These are phyloP conservation scores for Hirschioporus abietinus DNA, from an alignment of 768 basidiomycete genomes.

Conservation along the genomic window DNA sequence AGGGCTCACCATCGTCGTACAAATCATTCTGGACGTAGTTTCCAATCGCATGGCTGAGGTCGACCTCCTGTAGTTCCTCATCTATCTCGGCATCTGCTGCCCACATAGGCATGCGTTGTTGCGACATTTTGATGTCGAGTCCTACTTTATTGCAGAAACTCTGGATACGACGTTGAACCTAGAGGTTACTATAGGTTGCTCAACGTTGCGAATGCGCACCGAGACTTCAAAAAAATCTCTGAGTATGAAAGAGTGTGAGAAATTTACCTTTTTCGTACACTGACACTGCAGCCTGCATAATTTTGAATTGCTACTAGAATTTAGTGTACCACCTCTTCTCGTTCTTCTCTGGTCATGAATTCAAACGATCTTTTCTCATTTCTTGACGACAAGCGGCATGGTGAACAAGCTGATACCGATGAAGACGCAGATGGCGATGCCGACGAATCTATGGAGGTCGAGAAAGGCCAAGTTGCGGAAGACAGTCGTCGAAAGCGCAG, in stretches of 20 bases:
- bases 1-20: conserved; percentile 57
- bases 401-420: conserved; percentile 11
- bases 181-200: background rate
- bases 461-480: conserved; percentile 23
- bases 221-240: background rate
- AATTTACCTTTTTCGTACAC: background rate
- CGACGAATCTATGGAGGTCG: conserved; percentile 27
- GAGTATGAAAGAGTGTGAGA: background rate
- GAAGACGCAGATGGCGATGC: conserved; percentile 28
- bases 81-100: conserved; percentile 77
- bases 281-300: no score
- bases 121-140: conserved; percentile 35
- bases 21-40: conserved; percentile 63
- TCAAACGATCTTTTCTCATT: conserved; percentile 61
- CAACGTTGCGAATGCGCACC: background rate
- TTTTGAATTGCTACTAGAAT: no score
- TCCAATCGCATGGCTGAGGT: conserved; percentile 62
- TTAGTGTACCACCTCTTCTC: background rate
- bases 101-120: conserved; percentile 70
- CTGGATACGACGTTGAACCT: background rate
- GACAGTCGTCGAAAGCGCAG: conserved; percentile 38
- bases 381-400: conserved; percentile 36
- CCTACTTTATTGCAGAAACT: background rate
- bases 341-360: conserved; percentile 19
- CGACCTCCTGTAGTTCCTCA: conserved; percentile 66